These are phyloP conservation scores for Brassica hybrid DNA, from an alignment of 441 rosid species.

Conservation along the genomic window DNA sequence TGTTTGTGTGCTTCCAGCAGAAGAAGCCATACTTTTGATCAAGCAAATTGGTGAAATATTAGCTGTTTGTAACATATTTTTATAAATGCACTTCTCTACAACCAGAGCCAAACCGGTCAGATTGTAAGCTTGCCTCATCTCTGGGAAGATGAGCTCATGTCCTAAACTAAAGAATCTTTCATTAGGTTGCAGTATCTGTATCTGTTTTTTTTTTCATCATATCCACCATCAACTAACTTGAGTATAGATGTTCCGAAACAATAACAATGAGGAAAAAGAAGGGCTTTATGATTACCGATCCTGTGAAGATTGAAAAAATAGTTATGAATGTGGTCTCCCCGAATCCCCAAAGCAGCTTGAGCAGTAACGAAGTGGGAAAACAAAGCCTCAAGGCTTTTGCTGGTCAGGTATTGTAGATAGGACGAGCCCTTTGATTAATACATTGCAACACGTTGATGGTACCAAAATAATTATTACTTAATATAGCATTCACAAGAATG, in stretches of 20 bases:
- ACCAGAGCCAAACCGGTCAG: conserved; percentile 66
- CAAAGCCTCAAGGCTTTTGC: conserved; percentile 81
- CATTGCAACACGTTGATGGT: no score
- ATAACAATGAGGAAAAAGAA: conserved; percentile 92
- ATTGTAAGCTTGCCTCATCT: conserved; percentile 90
- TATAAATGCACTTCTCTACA: no score
- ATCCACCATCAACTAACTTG: conserved; percentile 29
- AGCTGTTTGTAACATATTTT: no score
- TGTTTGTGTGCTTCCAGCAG: conserved; percentile 91
- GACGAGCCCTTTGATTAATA: no score
- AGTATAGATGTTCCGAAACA: conserved; percentile 65
- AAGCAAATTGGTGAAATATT: conserved; percentile 64
- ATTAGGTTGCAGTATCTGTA: conserved; percentile 23
- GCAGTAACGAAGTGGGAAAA: conserved; percentile 70
- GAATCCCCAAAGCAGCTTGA: conserved; percentile 54
- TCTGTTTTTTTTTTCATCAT: conserved; percentile 24
- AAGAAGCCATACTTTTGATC: conserved; percentile 79
- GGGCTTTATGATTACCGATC: conserved; percentile 94
- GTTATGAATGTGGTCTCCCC: conserved; percentile 60
- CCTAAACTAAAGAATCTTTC: conserved; percentile 28
- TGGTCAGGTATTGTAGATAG: no score
- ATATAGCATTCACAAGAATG: no score
- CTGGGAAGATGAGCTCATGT: conserved; percentile 97
- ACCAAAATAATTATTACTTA: no score
- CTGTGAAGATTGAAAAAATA: conserved; percentile 82